Evolutionary conservation across 23 red algal genomes (phyloP), one percentile per base, ranked within the genome.

Genomic region (Pyropia yezoensis): DNA sequence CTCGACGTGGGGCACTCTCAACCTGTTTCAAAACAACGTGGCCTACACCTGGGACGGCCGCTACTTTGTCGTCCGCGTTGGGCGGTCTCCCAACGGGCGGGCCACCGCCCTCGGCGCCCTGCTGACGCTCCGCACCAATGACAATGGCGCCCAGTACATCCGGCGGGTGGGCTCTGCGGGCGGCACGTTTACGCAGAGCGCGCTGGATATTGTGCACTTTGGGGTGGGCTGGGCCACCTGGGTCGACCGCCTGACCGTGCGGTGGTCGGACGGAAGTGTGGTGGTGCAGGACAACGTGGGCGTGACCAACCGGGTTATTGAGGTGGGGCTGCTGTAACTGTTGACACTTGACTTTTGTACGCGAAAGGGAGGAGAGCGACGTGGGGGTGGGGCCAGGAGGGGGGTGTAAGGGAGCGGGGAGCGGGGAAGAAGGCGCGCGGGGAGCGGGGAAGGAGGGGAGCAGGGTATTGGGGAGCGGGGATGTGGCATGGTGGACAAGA

Each of bases 201-300:
- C 39, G 39, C 13, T 83, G 52, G 79, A 83, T 13, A 65, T 63
- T 22, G 53, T 83, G 12, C 79, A 83, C 52, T 83, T 83, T 57
- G 79, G 79, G 58, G 53, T 83, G 55, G 79, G 79, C n/a, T 65
- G 26, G 33, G 18, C 57, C 12, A 54, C 30, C 3, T 59, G 39
- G 26, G 68, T 74, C 18, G 61, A 71, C 55, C 24, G 57, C 14
- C 49, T 83, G 13, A 61, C 49, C 29, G 79, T 83, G 2, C 20
- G 22, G 2, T 83, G 67, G 28, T 16, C 57, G 1, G 67, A 52
- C 28, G 79, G 79, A 3, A 52, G 30, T 17, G 22, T 62, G 49
- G 15, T 33, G 19, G 20, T 45, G 50, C 33, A 18, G 21, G 14
- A 34, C 3, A 72, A 83, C 49, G 79, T 71, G 24, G 19, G 22